Conservation (phyloP, 1,139 yeast genomes). For the Candida albicans region DNA sequence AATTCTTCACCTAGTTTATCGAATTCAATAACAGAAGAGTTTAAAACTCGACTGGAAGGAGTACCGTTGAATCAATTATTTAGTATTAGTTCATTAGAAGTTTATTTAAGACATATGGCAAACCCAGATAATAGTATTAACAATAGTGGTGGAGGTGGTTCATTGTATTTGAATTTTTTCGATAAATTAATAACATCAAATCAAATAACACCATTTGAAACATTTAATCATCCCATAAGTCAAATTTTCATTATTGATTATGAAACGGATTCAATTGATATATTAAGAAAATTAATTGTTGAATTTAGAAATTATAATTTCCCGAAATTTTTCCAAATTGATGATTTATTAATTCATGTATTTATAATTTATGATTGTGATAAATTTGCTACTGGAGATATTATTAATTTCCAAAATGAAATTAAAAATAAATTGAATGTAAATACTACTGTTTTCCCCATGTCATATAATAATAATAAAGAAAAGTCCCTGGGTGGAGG, state of each 20-base stretch:
- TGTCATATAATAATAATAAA: slow-evolving; percentile 9
- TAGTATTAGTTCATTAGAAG: slow-evolving; percentile 42
- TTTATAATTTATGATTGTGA: slow-evolving; percentile 39
- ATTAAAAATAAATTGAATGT: slow-evolving; percentile 29
- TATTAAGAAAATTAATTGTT: slow-evolving; percentile 38
- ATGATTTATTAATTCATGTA: slow-evolving; percentile 53
- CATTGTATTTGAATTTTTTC: slow-evolving; percentile 58
- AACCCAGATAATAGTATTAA: slow-evolving; percentile 17
- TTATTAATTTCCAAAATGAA: slow-evolving; percentile 32
- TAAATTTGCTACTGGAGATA: slow-evolving; percentile 22
- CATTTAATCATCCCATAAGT: slow-evolving; percentile 85
- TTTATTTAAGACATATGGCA: slow-evolving; percentile 25
- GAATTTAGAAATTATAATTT: slow-evolving; percentile 45
- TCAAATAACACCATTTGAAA: slow-evolving; percentile 76
- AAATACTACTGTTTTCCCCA: slow-evolving; percentile 30
- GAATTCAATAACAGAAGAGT: slow-evolving; percentile 9
- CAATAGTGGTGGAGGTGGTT: neutral
- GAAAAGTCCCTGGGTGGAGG: slow-evolving; percentile 11
- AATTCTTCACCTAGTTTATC: slow-evolving; percentile 8
- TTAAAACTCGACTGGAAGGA: slow-evolving; percentile 1
- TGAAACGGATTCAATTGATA: slow-evolving; percentile 49
- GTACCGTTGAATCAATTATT: slow-evolving; percentile 30
- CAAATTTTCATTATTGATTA: slow-evolving; percentile 67
- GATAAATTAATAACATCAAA: slow-evolving; percentile 62
- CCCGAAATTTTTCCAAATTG: slow-evolving; percentile 60